Conservation (phyloP, 2,329 filamentous ascomycete species). For the Epichloe aotearoae region DNA sequence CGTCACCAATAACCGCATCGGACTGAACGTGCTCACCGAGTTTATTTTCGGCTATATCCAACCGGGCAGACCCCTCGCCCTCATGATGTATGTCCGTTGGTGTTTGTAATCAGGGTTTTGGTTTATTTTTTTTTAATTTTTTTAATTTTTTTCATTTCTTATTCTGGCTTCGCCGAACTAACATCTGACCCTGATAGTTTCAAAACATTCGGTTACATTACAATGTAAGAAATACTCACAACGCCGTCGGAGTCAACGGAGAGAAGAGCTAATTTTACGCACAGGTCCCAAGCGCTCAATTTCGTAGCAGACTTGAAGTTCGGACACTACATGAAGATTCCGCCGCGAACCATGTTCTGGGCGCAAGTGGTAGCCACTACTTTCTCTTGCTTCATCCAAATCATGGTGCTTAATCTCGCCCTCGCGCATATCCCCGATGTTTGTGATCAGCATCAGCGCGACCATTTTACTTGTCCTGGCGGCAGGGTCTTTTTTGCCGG, state of each 20-base stretch:
- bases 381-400: constrained; percentile 53
- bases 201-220: constrained; percentile 50
- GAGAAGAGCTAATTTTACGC: constrained; percentile 2
- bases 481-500: constrained; percentile 51
- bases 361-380: constrained; percentile 53
- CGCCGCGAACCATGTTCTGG: constrained; percentile 53
- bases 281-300: constrained; percentile 44
- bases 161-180: background rate
- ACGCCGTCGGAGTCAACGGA: background rate
- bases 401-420: constrained; percentile 49
- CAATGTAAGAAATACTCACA: constrained; percentile 28
- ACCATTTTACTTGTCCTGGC: constrained; percentile 50
- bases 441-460: constrained; percentile 42
- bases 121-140: no score
- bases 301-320: constrained; percentile 57
- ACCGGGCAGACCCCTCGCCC: constrained; percentile 54
- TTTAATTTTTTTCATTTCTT: no score
- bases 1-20: constrained; percentile 56
- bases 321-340: constrained; percentile 62
- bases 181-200: constrained; percentile 27
- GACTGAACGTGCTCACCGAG: constrained; percentile 62
- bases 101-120: background rate
- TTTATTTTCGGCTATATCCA: constrained; percentile 66
- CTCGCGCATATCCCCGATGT: constrained; percentile 48
- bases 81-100: constrained; percentile 47